Percentiles rank a stretch among this genome's conserved stretches.
phyloP scores from a whole-genome alignment of 1,284 basidiomycete species.

The Ceratorhiza oryzae-sativae region DNA sequence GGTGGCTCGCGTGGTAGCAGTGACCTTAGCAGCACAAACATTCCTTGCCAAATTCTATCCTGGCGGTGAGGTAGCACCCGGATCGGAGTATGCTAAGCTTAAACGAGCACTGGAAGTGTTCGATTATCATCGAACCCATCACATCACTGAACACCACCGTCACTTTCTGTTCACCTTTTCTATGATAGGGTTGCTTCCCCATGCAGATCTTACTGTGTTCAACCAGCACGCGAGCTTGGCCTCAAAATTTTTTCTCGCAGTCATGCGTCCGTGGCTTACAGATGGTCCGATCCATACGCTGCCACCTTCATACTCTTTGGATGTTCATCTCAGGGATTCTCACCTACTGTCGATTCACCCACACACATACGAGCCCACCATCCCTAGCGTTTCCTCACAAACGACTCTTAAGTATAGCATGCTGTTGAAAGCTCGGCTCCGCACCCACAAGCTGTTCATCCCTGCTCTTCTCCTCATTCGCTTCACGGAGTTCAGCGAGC shows the following conservation, averaged over 20 bases:
- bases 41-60: background rate
- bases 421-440: too few relatives aligned
- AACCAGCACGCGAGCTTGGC: background rate
- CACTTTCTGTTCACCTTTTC: background rate
- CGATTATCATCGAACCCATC: background rate
- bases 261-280: too few relatives aligned
- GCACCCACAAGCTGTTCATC: too few relatives aligned
- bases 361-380: too few relatives aligned
- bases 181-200: background rate
- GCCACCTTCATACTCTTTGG: too few relatives aligned
- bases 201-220: too few relatives aligned
- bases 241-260: background rate
- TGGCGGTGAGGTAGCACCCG: background rate
- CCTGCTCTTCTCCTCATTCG: too few relatives aligned
- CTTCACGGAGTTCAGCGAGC: too few relatives aligned
- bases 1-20: background rate
- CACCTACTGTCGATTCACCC: too few relatives aligned
- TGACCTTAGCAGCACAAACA: background rate
- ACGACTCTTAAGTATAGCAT: too few relatives aligned
- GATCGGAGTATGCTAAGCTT: background rate
- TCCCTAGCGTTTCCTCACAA: background rate
- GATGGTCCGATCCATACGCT: too few relatives aligned
- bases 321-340: too few relatives aligned
- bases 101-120: background rate
- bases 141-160: background rate